Base-by-base conservation (phyloP, 2,329 filamentous ascomycete species). In the Hypoxylon sp. region DNA sequence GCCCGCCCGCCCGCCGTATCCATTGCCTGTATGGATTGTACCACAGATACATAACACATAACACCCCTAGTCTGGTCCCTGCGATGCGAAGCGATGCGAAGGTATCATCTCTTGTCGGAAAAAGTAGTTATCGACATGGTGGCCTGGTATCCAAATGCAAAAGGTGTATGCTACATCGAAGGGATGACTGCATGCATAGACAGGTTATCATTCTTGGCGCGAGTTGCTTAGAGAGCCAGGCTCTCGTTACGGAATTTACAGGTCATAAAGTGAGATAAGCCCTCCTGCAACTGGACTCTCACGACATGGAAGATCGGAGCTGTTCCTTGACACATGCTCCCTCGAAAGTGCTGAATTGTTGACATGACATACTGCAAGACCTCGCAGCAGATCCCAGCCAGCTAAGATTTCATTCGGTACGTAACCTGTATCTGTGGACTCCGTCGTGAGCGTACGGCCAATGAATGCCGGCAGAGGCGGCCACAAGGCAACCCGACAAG, bases 401-500 rank as follows among this genome's bases (percentile, higher is more conserved):
- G 43, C 38, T 43, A 25, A 46, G 25, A 21, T 51, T 37, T 36
- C 26, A 55, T 58, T 55, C 35, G 51, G 46, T 55, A 55, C 42
- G 44, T 48, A 31, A 16, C 43, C 38, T 49, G 34, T 51, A 21
- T 31, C 55, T 42, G 51, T 52, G 55, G 55, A 47, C 47, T 55
- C 47, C 48, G 57, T 40, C 36, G 41, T n/a, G 16, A 26, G 25
- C 12, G 43, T 16, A 9, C 21, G 42, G 16, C 57, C 57, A 57
- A 59, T 46, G 42, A 25, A 51, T 26, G 13, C 20, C 9, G 12
- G 25, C 7, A 41, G 49, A 36, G n/a, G 17, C 42, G 44, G 38
- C 54, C 55, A 60, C 55, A 58, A 52, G 54, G 54, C 55, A 55
- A 46, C 47, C 54, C 25, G 45, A 54, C 15, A 26, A 48, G 50